These are phyloP conservation scores for Talaromyces ruber DNA, from an alignment of 495 filamentous ascomycete species.

Conservation along the genomic window DNA sequence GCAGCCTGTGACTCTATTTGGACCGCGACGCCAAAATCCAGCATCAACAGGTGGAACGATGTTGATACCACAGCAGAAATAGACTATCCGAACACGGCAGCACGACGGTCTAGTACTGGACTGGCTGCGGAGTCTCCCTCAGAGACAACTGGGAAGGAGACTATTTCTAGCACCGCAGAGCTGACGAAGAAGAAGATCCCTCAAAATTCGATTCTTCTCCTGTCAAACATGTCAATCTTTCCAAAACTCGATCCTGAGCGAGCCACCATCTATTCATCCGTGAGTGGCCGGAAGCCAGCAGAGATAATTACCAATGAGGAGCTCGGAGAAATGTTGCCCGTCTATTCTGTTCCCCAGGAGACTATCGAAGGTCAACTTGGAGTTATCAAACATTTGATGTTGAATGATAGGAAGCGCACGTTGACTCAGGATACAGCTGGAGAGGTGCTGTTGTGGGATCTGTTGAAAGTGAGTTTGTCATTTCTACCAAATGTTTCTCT, in stretches of 20 bases:
- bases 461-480: constrained; percentile 55
- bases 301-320: constrained; percentile 54
- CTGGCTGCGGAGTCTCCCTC: constrained; percentile 12
- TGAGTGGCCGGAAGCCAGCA: constrained; percentile 49
- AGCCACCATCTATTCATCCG: constrained; percentile 36
- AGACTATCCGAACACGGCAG: constrained; percentile 45
- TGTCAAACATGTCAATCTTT: constrained; percentile 78
- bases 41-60: constrained; percentile 90
- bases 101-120: constrained; percentile 37
- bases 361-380: constrained; percentile 94
- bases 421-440: constrained; percentile 91
- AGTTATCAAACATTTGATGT: constrained; percentile 81
- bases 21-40: constrained; percentile 89
- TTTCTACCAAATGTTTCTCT: constrained; percentile 4
- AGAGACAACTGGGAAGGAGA: constrained; percentile 26
- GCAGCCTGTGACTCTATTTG: constrained; percentile 75
- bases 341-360: constrained; percentile 69
- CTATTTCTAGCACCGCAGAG: constrained; percentile 21
- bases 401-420: constrained; percentile 85
- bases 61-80: constrained; percentile 64
- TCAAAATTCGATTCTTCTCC: constrained; percentile 60
- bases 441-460: constrained; percentile 94
- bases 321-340: constrained; percentile 49
- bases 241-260: constrained; percentile 46
- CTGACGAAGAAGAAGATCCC: constrained; percentile 57